These are phyloP conservation scores for Scheffersomyces stipitis DNA, from an alignment of 805 yeast genomes.

Conservation along the genomic window DNA sequence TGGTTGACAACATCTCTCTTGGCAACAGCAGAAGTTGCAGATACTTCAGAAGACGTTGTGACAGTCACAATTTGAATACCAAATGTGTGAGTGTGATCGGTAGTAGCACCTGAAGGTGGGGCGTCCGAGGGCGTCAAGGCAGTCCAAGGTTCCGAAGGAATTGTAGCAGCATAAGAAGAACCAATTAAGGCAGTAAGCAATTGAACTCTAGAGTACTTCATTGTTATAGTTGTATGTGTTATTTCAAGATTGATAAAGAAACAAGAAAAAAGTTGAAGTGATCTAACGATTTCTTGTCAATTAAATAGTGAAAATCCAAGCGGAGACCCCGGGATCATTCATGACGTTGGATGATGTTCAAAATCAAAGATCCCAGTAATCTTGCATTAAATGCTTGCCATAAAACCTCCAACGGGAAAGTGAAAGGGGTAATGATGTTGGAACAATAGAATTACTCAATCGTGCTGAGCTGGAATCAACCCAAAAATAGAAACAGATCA, in stretches of 20 bases:
- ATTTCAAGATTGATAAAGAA: not conserved
- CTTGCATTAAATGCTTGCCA: not conserved
- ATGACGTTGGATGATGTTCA: no score
- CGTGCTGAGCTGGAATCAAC: no score
- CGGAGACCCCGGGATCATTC: no score
- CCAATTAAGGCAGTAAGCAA: constrained; percentile 43
- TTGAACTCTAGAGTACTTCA: constrained; percentile 20
- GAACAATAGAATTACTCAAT: no score
- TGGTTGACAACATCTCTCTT: constrained; percentile 47
- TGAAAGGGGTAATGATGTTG: no score
- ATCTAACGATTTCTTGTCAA: not conserved
- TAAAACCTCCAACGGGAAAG: not conserved
- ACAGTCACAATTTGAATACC: constrained; percentile 69
- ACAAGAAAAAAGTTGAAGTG: not conserved
- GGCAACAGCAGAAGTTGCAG: constrained; percentile 25
- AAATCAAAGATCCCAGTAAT: no score
- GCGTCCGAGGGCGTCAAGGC: constrained; percentile 66
- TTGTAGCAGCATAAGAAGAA: constrained; percentile 58
- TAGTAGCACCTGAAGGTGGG: constrained; percentile 51
- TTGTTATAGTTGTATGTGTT: constrained; percentile 3
- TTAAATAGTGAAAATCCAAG: no score
- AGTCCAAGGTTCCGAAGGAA: constrained; percentile 68
- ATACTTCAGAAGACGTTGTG: constrained; percentile 29
- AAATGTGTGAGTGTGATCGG: constrained; percentile 56
- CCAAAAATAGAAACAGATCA: no score